phyloP scores from a whole-genome alignment of 75 land plant species.

The Cupressus sempervirens region DNA sequence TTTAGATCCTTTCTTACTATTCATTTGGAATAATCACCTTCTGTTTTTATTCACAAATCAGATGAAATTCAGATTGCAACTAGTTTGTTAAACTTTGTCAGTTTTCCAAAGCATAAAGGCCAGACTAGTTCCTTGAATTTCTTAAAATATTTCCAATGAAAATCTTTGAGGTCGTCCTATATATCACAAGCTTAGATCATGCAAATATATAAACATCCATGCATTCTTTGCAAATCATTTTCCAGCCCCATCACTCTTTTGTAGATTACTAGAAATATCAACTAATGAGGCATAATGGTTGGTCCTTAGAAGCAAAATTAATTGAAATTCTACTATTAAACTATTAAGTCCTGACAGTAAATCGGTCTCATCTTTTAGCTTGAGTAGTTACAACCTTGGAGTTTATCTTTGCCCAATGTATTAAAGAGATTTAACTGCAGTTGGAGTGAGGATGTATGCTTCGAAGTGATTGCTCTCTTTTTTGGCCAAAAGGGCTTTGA shows the following conservation, averaged over 20 bases:
- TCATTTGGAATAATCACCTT: neutral
- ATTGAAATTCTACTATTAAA: neutral
- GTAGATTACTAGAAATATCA: neutral
- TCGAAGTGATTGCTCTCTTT: neutral
- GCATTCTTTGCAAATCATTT: neutral
- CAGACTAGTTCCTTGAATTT: neutral
- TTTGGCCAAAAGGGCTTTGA: neutral
- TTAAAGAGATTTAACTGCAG: neutral
- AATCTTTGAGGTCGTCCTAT: neutral
- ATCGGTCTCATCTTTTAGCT: neutral
- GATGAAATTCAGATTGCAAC: neutral
- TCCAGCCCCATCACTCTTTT: neutral
- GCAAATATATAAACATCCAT: neutral
- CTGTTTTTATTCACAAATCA: neutral
- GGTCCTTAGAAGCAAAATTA: neutral
- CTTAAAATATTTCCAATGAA: neutral
- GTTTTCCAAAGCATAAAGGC: neutral
- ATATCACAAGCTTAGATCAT: neutral
- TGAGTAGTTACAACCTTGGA: neutral
- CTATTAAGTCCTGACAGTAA: neutral
- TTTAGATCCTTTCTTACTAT: neutral
- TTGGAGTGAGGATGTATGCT: neutral
- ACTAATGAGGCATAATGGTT: neutral
- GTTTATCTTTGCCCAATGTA: neutral
- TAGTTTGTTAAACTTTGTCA: neutral